These are phyloP conservation scores for Acacia melanoxylon DNA, from an alignment of 306 rosid genomes.

Conservation along the genomic window DNA sequence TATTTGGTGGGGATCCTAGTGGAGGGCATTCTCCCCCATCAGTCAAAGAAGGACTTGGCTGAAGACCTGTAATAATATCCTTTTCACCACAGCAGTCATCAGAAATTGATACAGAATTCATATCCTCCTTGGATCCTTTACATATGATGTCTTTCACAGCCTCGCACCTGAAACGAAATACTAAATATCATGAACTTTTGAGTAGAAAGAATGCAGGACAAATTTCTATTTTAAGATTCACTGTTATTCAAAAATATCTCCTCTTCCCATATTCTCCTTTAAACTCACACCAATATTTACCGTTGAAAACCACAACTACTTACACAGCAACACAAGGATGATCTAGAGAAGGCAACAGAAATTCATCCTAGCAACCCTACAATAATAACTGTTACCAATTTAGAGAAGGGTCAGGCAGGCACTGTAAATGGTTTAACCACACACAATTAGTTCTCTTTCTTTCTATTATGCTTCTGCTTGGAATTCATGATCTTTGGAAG, in stretches of 20 bases:
- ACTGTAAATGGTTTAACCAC: background rate
- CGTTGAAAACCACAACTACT: slow-evolving; percentile 17
- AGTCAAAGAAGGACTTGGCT: slow-evolving; percentile 63
- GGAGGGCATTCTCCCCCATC: slow-evolving; percentile 60
- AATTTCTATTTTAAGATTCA: slow-evolving; percentile 9
- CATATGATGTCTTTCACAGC: slow-evolving; percentile 42
- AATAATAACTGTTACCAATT: slow-evolving; percentile 11
- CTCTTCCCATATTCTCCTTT: slow-evolving; percentile 16
- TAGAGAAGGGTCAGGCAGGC: background rate
- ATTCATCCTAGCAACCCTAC: slow-evolving; percentile 12
- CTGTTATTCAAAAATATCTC: slow-evolving; percentile 8
- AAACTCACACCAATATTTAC: slow-evolving; percentile 1
- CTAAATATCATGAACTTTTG: slow-evolving; percentile 17
- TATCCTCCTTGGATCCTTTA: slow-evolving; percentile 43
- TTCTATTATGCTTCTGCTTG: background rate
- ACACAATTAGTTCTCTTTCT: background rate
- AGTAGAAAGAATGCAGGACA: slow-evolving; percentile 23
- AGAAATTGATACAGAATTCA: slow-evolving; percentile 52
- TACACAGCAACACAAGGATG: slow-evolving; percentile 9
- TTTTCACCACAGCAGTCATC: slow-evolving; percentile 54
- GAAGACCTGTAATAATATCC: slow-evolving; percentile 46
- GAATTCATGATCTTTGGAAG: background rate
- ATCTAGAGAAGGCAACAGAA: slow-evolving; percentile 20
- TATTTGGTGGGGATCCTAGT: slow-evolving; percentile 64
- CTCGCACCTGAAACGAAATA: slow-evolving; percentile 51